A percentile compares a stretch with the other conserved stretches of the same genome.
These are phyloP conservation scores for Ceratocystis huliohia DNA, from an alignment of 2,329 filamentous ascomycete genomes.

Conservation along the genomic window DNA sequence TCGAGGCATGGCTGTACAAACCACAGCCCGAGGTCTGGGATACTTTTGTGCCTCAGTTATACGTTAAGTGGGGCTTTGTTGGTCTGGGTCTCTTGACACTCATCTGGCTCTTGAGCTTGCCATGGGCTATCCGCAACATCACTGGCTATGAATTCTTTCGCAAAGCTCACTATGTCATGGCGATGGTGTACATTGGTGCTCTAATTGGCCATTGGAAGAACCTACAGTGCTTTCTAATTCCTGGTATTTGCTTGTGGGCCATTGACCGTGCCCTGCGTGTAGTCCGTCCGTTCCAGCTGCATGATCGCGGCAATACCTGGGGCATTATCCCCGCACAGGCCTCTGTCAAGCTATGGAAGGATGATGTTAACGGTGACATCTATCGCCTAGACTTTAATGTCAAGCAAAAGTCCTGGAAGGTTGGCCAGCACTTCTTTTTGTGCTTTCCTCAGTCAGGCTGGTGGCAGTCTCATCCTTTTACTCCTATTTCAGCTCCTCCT, in stretches of 20 bases:
- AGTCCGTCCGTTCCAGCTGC: slow-evolving; percentile 45
- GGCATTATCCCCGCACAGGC: slow-evolving; percentile 22
- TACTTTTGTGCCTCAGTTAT: slow-evolving; percentile 48
- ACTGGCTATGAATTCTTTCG: slow-evolving; percentile 70
- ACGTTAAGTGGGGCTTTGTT: slow-evolving; percentile 62
- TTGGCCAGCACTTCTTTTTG: slow-evolving; percentile 61
- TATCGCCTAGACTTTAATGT: slow-evolving; percentile 55
- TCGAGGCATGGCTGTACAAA: slow-evolving; percentile 55
- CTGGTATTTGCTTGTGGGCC: slow-evolving; percentile 51
- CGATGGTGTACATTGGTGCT: slow-evolving; percentile 60
- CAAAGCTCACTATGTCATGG: slow-evolving; percentile 60
- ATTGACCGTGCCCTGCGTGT: slow-evolving; percentile 50
- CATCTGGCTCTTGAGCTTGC: slow-evolving; percentile 46
- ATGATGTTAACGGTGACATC: slow-evolving; percentile 46
- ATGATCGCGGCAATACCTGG: slow-evolving; percentile 35
- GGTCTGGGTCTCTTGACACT: slow-evolving; percentile 52
- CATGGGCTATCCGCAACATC: slow-evolving; percentile 41
- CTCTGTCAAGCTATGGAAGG: slow-evolving; percentile 39
- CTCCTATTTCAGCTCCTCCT: slow-evolving; percentile 42
- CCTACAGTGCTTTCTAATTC: slow-evolving; percentile 55
- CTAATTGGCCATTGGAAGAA: slow-evolving; percentile 64
- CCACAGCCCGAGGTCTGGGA: slow-evolving; percentile 51
- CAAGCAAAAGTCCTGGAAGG: slow-evolving; percentile 45
- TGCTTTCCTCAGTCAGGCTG: slow-evolving; percentile 53
- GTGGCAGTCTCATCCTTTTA: slow-evolving; percentile 64